phyloP scores from a whole-genome alignment of 2,329 filamentous ascomycete genomes.

The Leptographium galeiforme region DNA sequence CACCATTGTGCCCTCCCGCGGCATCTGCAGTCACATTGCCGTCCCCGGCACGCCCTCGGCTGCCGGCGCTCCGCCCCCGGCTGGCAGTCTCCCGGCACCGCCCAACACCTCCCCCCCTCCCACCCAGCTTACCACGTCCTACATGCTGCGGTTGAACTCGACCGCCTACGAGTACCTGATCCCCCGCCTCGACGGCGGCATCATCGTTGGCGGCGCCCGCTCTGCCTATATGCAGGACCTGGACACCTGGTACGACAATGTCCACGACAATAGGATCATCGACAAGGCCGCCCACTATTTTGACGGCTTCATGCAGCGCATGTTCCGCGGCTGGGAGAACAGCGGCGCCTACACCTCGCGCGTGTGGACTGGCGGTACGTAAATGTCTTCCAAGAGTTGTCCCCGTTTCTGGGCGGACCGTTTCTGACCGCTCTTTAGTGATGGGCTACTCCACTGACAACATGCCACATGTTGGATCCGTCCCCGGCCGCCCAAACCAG shows the following conservation, averaged over 20 bases:
- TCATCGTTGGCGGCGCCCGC: conserved; percentile 24
- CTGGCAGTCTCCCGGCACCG: not conserved
- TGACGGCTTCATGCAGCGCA: conserved; percentile 32
- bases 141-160: conserved; percentile 14
- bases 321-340: conserved; percentile 35
- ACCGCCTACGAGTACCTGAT: conserved; percentile 25
- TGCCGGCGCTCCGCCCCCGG: not conserved
- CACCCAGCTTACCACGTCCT: conserved; percentile 9
- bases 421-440: conserved; percentile 22
- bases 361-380: conserved; percentile 27
- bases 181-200: conserved; percentile 28
- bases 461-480: conserved; percentile 27
- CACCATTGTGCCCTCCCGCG: conserved; percentile 14
- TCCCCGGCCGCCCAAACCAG: conserved; percentile 25
- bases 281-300: conserved; percentile 28
- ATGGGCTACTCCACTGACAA: conserved; percentile 33
- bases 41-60: not conserved
- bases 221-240: conserved; percentile 18
- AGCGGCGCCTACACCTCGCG: conserved; percentile 20
- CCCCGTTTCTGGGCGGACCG: conserved; percentile 18
- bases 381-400: conserved; percentile 15
- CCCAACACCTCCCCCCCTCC: not conserved
- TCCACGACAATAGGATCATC: conserved; percentile 31
- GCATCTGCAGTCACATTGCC: conserved; percentile 4
- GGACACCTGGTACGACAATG: conserved; percentile 30